Conservation (phyloP, 306 rosid genomes). For the Gastrolobium bilobum region DNA sequence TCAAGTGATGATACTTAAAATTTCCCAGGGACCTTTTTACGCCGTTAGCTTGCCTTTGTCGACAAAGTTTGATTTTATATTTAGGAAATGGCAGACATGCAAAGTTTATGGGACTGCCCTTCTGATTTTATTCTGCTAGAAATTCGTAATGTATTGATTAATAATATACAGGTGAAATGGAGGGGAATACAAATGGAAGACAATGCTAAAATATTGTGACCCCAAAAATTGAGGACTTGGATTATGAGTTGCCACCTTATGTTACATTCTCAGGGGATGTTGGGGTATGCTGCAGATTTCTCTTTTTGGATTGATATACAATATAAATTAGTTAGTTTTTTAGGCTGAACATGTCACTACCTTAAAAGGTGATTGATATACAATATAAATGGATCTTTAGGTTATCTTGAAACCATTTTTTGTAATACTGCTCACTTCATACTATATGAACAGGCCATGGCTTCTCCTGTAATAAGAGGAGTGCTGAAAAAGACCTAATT, state of each 20-base stretch:
- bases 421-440: conserved; percentile 38
- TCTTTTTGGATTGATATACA: too few relatives aligned
- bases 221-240: conserved; percentile 78
- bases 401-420: conserved; percentile 17
- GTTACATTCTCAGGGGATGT: conserved; percentile 54
- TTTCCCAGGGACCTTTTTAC: too few relatives aligned
- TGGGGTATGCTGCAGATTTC: conserved; percentile 60
- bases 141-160: conserved; percentile 23
- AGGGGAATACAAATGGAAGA: conserved; percentile 51
- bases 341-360: too few relatives aligned
- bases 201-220: conserved; percentile 54
- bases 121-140: conserved; percentile 16
- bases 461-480: conserved; percentile 77
- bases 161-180: conserved; percentile 54
- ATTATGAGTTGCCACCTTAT: conserved; percentile 59
- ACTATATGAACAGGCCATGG: conserved; percentile 64
- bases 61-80: too few relatives aligned
- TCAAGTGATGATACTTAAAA: too few relatives aligned
- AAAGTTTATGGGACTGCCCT: too few relatives aligned
- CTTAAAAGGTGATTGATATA: not conserved
- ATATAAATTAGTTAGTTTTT: not conserved
- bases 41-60: too few relatives aligned
- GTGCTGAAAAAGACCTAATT: conserved; percentile 40
- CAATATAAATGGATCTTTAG: not conserved
- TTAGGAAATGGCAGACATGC: too few relatives aligned